Evolutionary conservation across 2,329 filamentous ascomycete genomes (phyloP).

Genomic region (Paramyrothecium sp.): DNA sequence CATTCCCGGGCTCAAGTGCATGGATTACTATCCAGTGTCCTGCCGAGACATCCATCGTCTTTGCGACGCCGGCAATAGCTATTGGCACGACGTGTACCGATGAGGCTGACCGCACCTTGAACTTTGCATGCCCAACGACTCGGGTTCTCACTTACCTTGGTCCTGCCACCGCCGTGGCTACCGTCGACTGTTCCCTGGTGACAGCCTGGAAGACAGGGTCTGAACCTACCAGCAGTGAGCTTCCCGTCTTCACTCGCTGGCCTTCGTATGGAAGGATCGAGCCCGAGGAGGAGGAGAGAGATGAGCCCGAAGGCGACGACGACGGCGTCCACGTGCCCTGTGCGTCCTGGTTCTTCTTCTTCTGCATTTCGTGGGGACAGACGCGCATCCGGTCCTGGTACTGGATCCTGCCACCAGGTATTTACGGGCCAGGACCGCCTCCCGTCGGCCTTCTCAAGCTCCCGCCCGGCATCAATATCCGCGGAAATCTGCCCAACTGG

Average conservation of each 20-base stretch:
- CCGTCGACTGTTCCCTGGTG: conserved; percentile 4
- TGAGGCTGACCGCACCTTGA: conserved; percentile 1
- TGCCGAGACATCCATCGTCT: conserved; percentile 5
- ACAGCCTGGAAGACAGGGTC: conserved; percentile 4
- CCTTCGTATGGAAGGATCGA: not conserved
- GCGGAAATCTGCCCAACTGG: conserved; percentile 13
- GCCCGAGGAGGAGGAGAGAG: conserved; percentile 2
- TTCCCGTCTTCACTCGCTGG: conserved; percentile 6
- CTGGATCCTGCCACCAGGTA: conserved; percentile 11
- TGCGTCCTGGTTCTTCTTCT: conserved; percentile 14
- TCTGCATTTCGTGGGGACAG: conserved; percentile 13
- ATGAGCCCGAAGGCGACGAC: conserved; percentile 9
- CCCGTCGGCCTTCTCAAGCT: conserved; percentile 6
- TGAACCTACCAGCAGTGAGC: conserved; percentile 5
- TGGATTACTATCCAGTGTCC: conserved; percentile 7
- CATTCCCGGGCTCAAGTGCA: conserved; percentile 7
- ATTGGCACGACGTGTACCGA: conserved; percentile 2
- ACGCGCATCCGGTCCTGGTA: conserved; percentile 6
- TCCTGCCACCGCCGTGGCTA: conserved; percentile 7
- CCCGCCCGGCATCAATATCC: conserved; percentile 8
- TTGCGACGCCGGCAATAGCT: conserved; percentile 6
- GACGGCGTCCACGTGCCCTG: conserved; percentile 12
- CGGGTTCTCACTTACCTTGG: conserved; percentile 10
- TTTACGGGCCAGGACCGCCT: conserved; percentile 11
- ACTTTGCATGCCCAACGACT: conserved; percentile 10